phyloP scores from a whole-genome alignment of 768 basidiomycete species.

The Dioszegia hungarica region DNA sequence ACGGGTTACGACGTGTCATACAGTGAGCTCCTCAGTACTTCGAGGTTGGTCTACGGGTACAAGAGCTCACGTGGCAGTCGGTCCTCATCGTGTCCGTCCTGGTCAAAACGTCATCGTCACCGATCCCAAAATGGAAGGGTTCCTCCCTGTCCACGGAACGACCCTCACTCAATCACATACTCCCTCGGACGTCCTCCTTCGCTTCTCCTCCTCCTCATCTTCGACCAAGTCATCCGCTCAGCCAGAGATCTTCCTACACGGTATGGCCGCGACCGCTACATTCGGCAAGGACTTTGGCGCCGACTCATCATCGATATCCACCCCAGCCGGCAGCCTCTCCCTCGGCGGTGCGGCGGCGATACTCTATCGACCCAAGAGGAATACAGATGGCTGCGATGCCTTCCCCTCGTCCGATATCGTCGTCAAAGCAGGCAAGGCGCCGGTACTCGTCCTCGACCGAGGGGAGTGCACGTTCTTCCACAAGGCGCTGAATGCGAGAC shows the following conservation, averaged over 20 bases:
- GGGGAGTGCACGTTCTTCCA: conserved; percentile 84
- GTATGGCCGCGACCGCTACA: conserved; percentile 59
- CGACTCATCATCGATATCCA: too few relatives aligned
- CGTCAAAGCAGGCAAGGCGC: background rate
- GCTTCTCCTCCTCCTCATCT: conserved; percentile 52
- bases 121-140: conserved; percentile 55
- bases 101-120: conserved; percentile 82
- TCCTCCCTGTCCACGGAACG: conserved; percentile 25
- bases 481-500: conserved; percentile 67
- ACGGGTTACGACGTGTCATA: conserved; percentile 81
- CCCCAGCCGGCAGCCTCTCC: background rate
- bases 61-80: conserved; percentile 55
- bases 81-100: conserved; percentile 69
- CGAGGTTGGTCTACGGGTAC: background rate
- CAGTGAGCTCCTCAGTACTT: conserved; percentile 52
- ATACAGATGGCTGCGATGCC: conserved; percentile 8
- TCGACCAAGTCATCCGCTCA: conserved; percentile 12
- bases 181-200: conserved; percentile 57
- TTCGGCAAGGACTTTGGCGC: conserved; percentile 62
- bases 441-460: conserved; percentile 60
- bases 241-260: conserved; percentile 52
- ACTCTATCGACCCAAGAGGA: conserved; percentile 3
- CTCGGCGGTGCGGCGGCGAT: conserved; percentile 8
- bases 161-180: conserved; percentile 40
- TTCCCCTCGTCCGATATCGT: conserved; percentile 7